Base-by-base conservation (phyloP, 345 rosid species). In the Populus ilicifolia region DNA sequence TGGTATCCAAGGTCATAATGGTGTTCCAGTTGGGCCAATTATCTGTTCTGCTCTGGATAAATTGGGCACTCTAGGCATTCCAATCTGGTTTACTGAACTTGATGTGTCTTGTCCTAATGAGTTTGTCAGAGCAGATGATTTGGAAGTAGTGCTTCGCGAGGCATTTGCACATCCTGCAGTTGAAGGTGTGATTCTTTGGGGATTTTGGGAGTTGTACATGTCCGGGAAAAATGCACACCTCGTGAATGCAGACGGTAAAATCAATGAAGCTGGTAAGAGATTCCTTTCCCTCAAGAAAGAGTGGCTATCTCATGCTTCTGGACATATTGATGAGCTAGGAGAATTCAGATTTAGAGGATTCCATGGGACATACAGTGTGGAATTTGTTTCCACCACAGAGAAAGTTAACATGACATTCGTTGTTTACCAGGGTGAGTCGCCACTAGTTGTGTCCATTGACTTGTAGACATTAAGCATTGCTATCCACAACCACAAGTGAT, bases 41-140 rank as follows among this genome's bases (percentile, higher is more conserved):
- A 90, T 90, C 65, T 71, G 78, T 75, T 90, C 91, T 69, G 86
- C 88, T 6, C 80, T 87, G 75, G 78, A 78, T 69, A 78, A 74
- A 69, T 44, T 86, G 38, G 88, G 85, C 43, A 80, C 75, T 79
- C 88, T 87, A 14, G 90, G 90, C 21, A 81, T 83, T 75, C 91
- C 90, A 50, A 72, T 90, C 38, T 88, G 89, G 91, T 83, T 88
- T 78, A 88, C 87, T 9, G 90, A 88, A 75, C 86, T 88, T 41
- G 90, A 90, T 44, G 90, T 88, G 36, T 88, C 91, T 56, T 86
- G 90, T 1, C 76, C 64, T 72, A 85, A 87, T 20, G 85, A 80
- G 64, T 75, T 70, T 29, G 29, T 75, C 11, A 64, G 82, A 70
- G 82, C 75, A 12, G 82, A 80, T 18, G 82, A 70, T 41, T 48